Evolutionary conservation across 2,329 filamentous ascomycete genomes (phyloP).

Genomic region (Sporothrix phasma): DNA sequence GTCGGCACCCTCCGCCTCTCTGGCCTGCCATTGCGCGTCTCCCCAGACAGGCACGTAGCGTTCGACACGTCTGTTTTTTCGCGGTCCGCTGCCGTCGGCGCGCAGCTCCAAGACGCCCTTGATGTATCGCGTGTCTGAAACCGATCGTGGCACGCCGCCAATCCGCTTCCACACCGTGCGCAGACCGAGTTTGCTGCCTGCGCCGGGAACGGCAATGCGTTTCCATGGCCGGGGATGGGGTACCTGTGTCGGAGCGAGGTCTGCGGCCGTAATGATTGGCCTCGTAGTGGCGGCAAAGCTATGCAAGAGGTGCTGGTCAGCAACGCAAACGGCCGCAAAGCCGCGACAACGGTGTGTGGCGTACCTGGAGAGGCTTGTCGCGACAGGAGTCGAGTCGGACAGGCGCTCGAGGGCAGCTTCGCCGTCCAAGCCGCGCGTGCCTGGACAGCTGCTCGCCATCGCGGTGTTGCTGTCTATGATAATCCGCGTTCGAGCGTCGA

Average conservation of each 20-base stretch:
- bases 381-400: not conserved
- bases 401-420: not conserved
- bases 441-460: constrained; percentile 3
- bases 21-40: constrained; percentile 24
- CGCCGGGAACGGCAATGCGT: constrained; percentile 23
- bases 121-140: constrained; percentile 15
- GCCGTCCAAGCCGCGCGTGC: not conserved
- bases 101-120: constrained; percentile 26
- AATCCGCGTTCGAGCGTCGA: not conserved
- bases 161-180: constrained; percentile 28
- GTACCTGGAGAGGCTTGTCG: not conserved
- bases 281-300: not conserved
- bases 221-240: constrained; percentile 25
- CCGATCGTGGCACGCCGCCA: constrained; percentile 15
- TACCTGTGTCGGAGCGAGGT: constrained; percentile 17
- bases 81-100: constrained; percentile 24
- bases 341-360: not conserved
- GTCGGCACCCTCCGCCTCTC: constrained; percentile 15
- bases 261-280: constrained; percentile 19
- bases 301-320: not conserved
- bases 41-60: constrained; percentile 26
- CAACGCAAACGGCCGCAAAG: not conserved
- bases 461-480: not conserved
- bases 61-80: constrained; percentile 28
- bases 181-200: constrained; percentile 11